phyloP scores from a whole-genome alignment of 2,329 filamentous ascomycete species.

The Botrytis byssoidea region DNA sequence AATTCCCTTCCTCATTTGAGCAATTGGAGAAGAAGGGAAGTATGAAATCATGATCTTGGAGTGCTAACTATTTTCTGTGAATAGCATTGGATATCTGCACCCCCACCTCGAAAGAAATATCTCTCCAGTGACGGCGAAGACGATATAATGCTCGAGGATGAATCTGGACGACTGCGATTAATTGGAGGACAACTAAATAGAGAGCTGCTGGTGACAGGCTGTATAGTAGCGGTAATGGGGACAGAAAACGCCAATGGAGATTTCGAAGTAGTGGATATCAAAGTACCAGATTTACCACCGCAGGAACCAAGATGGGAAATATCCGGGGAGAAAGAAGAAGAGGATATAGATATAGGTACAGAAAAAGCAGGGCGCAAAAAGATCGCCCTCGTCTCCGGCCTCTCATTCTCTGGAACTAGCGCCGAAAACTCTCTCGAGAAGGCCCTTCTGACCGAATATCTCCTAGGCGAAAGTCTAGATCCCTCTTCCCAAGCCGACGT shows the following conservation, averaged over 20 bases:
- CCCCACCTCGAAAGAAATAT: conserved; percentile 75
- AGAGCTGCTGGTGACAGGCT: conserved; percentile 82
- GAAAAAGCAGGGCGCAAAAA: conserved; percentile 48
- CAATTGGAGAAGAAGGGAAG: background rate
- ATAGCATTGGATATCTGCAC: conserved; percentile 85
- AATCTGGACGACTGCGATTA: conserved; percentile 82
- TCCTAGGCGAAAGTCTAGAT: conserved; percentile 77
- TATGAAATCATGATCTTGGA: background rate
- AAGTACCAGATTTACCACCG: conserved; percentile 79
- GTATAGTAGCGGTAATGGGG: conserved; percentile 90
- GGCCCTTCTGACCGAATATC: conserved; percentile 78
- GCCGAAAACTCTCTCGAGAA: conserved; percentile 71
- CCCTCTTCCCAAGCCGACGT: conserved; percentile 57
- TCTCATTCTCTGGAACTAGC: conserved; percentile 75
- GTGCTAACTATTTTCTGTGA: background rate
- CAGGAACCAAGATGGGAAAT: conserved; percentile 80
- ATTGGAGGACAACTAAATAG: conserved; percentile 68
- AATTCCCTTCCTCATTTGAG: background rate
- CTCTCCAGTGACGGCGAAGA: conserved; percentile 59
- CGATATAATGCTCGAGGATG: conserved; percentile 86
- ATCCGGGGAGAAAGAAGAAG: conserved; percentile 51
- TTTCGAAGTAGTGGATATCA: conserved; percentile 87
- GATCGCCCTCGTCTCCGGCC: conserved; percentile 83
- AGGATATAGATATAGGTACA: conserved; percentile 59
- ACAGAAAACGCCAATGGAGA: conserved; percentile 91